Evolutionary conservation across 768 basidiomycete genomes (phyloP).

Genomic region (Xerocomus spinulosus): DNA sequence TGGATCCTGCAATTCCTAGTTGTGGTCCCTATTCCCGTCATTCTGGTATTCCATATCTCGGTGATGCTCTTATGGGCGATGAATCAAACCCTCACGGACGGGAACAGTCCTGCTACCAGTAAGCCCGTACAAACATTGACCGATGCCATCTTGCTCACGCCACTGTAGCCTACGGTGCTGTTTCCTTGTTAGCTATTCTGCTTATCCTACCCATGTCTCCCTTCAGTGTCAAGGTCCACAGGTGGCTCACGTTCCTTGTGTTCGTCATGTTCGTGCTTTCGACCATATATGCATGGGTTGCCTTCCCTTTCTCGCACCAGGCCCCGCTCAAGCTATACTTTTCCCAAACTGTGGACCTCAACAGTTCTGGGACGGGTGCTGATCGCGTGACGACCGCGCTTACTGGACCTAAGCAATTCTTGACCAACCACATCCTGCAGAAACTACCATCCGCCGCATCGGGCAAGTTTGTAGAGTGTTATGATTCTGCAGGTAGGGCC

Average conservation of each 20-base stretch:
- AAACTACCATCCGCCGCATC: constrained; percentile 51
- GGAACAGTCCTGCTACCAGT: constrained; percentile 48
- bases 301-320: constrained; percentile 59
- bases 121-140: constrained; percentile 18
- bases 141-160: neutral
- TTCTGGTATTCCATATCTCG: constrained; percentile 49
- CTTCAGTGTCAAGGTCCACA: constrained; percentile 53
- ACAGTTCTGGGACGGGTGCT: constrained; percentile 19
- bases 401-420: constrained; percentile 40
- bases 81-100: constrained; percentile 60
- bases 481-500: constrained; percentile 16
- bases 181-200: constrained; percentile 45
- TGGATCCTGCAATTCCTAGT: constrained; percentile 61
- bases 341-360: constrained; percentile 53
- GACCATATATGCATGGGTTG: constrained; percentile 40
- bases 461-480: constrained; percentile 33
- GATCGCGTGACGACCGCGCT: constrained; percentile 41
- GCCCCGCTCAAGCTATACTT: constrained; percentile 70
- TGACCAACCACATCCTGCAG: constrained; percentile 41
- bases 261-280: constrained; percentile 41
- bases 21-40: constrained; percentile 48
- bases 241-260: constrained; percentile 32
- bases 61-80: constrained; percentile 44
- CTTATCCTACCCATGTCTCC: constrained; percentile 59
- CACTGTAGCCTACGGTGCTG: constrained; percentile 44